These are phyloP conservation scores for Ochetophila trinervis DNA, from an alignment of 306 rosid genomes.

Conservation along the genomic window DNA sequence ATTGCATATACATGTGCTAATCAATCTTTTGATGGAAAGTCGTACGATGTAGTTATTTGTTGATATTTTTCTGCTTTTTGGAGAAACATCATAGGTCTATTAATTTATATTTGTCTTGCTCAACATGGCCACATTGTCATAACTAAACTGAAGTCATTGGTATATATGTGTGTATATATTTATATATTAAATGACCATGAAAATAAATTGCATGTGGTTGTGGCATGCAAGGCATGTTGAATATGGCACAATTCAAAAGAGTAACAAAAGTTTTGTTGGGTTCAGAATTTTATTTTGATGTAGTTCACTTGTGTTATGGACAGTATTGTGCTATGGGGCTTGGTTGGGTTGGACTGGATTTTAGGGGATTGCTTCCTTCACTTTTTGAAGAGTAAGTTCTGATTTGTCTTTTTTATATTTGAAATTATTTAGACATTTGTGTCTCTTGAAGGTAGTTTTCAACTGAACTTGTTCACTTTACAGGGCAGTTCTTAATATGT, in stretches of 20 bases:
- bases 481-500: constrained; percentile 92
- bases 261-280: constrained; percentile 13
- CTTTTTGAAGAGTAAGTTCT: constrained; percentile 85
- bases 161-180: background rate
- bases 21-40: background rate
- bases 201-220: constrained; percentile 9
- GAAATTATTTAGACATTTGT: background rate
- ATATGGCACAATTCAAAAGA: background rate
- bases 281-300: constrained; percentile 24
- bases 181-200: background rate
- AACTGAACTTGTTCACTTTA: constrained; percentile 33
- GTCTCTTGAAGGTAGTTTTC: constrained; percentile 4
- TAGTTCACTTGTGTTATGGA: constrained; percentile 25
- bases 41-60: constrained; percentile 1
- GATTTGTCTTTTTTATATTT: constrained; percentile 1
- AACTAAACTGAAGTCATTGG: background rate
- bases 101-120: background rate
- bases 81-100: background rate
- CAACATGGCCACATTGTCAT: background rate
- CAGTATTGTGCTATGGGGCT: constrained; percentile 99
- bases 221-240: constrained; percentile 11
- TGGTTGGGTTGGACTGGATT: constrained; percentile 99
- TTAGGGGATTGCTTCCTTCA: constrained; percentile 91
- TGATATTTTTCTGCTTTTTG: constrained; percentile 1
- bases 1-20: background rate